Evolutionary conservation across 202 grass and related monocot species (phyloP).

Genomic region (Cymbopogon flexuosus): DNA sequence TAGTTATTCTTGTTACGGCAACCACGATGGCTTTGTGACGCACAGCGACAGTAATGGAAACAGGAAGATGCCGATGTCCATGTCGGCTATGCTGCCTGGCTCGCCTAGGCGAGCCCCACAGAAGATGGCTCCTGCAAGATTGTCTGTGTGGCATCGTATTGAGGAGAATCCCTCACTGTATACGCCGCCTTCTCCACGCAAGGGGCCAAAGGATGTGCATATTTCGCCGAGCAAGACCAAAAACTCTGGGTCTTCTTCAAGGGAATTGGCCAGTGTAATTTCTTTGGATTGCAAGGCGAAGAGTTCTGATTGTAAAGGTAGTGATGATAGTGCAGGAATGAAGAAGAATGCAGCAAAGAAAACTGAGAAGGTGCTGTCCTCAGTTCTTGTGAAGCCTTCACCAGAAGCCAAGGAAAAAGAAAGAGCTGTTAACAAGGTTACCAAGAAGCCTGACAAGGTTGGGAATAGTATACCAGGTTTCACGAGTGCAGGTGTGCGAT

Average conservation of each 20-base stretch:
- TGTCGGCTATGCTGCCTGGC: conserved; percentile 10
- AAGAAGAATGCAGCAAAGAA: conserved; percentile 59
- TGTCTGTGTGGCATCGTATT: conserved; percentile 91
- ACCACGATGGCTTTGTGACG: not conserved
- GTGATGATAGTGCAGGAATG: conserved; percentile 33
- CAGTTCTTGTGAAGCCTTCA: conserved; percentile 48
- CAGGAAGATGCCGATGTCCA: conserved; percentile 37
- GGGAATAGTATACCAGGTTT: conserved; percentile 24
- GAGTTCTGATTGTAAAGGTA: conserved; percentile 31
- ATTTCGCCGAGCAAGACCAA: conserved; percentile 45
- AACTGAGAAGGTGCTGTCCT: conserved; percentile 41
- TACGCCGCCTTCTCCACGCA: conserved; percentile 29
- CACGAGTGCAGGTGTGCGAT: conserved; percentile 16
- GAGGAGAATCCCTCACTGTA: conserved; percentile 49
- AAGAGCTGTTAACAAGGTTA: conserved; percentile 31
- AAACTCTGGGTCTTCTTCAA: conserved; percentile 19
- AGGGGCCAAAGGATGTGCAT: conserved; percentile 33
- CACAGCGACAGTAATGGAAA: conserved; percentile 38
- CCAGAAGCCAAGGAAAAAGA: conserved; percentile 40
- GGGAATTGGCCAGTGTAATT: conserved; percentile 26
- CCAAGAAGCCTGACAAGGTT: conserved; percentile 27
- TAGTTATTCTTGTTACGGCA: conserved; percentile 13
- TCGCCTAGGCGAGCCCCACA: conserved; percentile 34
- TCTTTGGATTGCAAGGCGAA: conserved; percentile 38
- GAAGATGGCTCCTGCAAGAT: conserved; percentile 49